Evolutionary conservation across 2,329 filamentous ascomycete genomes (phyloP).

Genomic region (Xenoacremonium recifei): DNA sequence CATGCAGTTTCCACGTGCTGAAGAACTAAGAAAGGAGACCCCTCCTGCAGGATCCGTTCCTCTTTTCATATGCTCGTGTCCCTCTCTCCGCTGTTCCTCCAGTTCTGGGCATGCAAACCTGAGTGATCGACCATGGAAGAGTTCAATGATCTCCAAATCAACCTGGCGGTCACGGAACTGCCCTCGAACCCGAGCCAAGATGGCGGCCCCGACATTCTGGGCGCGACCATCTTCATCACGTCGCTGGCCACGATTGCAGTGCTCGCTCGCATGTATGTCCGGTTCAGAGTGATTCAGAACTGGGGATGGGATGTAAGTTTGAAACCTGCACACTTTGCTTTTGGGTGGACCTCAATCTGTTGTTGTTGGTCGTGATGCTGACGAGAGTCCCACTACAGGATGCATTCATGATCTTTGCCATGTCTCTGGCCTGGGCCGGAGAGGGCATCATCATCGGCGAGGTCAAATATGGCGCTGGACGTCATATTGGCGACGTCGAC

Average conservation of each 20-base stretch:
- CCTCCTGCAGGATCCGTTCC: background rate
- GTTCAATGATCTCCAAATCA: background rate
- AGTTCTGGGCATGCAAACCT: background rate
- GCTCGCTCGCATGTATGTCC: constrained; percentile 44
- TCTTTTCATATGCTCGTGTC: background rate
- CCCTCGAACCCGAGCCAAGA: constrained; percentile 34
- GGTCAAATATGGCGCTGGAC: constrained; percentile 43
- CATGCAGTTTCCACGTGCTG: background rate
- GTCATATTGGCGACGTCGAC: constrained; percentile 42
- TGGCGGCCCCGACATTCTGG: constrained; percentile 37
- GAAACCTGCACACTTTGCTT: background rate
- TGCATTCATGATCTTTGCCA: constrained; percentile 26
- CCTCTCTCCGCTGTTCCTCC: background rate
- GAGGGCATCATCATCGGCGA: constrained; percentile 39
- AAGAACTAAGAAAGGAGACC: no score
- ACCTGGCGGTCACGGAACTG: background rate
- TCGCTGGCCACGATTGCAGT: constrained; percentile 37
- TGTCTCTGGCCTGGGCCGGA: constrained; percentile 34
- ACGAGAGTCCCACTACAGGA: constrained; percentile 20
- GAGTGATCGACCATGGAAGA: constrained; percentile 16
- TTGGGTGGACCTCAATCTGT: background rate
- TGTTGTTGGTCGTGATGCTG: background rate
- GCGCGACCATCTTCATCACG: constrained; percentile 38
- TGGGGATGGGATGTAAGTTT: constrained; percentile 44
- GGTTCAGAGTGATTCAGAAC: constrained; percentile 43